phyloP scores from a whole-genome alignment of 1,284 basidiomycete genomes.

The Cystobasidiaceae sp. region DNA sequence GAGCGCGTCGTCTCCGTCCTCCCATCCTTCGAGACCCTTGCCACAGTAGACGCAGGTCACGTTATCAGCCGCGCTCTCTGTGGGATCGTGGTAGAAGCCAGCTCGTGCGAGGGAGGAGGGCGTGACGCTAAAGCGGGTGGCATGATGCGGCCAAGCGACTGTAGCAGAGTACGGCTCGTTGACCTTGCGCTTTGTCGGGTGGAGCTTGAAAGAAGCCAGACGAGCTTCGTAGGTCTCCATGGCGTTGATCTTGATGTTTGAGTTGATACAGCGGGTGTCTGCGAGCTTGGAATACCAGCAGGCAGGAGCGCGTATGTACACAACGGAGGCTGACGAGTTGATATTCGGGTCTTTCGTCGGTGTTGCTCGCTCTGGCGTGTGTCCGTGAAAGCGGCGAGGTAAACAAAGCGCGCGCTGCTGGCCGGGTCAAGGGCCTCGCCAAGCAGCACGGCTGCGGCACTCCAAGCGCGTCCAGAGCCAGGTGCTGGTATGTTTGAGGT shows the following conservation, averaged over 20 bases:
- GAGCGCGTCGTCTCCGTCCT: constrained; percentile 40
- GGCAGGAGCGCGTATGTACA: too few relatives aligned
- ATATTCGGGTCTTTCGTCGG: too few relatives aligned
- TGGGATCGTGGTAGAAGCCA: constrained; percentile 43
- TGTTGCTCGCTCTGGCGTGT: too few relatives aligned
- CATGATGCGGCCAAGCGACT: constrained; percentile 28
- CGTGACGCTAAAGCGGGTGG: constrained; percentile 35
- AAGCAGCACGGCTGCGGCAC: too few relatives aligned
- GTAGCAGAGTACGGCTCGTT: constrained; percentile 3
- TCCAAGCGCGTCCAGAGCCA: too few relatives aligned
- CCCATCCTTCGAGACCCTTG: constrained; percentile 40
- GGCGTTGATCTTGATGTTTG: background rate
- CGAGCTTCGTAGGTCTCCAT: constrained; percentile 26
- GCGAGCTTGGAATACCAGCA: too few relatives aligned
- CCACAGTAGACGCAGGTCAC: constrained; percentile 41
- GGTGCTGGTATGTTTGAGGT: too few relatives aligned
- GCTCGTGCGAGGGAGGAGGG: constrained; percentile 40
- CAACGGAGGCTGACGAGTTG: too few relatives aligned
- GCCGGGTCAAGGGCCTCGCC: too few relatives aligned
- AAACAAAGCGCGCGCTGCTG: too few relatives aligned
- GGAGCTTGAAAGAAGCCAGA: constrained; percentile 21
- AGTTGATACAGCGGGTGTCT: too few relatives aligned
- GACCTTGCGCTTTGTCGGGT: background rate
- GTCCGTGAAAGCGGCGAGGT: too few relatives aligned
- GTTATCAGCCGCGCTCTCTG: constrained; percentile 34